Evolutionary conservation across 108 stramenopile species (phyloP).

Genomic region (Cyclotella distinguenda): DNA sequence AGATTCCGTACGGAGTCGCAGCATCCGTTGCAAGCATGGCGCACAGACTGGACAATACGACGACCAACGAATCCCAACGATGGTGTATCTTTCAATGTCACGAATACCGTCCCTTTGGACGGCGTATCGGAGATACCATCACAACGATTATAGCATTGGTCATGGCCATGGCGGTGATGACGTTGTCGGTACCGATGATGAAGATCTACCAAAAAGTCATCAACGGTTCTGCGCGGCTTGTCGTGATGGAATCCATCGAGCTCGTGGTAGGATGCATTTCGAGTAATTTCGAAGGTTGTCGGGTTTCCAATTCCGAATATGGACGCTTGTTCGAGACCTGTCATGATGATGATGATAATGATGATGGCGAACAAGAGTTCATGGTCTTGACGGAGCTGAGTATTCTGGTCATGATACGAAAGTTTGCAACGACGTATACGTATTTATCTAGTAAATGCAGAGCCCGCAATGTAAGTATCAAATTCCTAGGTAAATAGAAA

Average conservation of each 20-base stretch:
- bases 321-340: not conserved
- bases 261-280: not conserved
- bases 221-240: slow-evolving; percentile 11
- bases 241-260: not conserved
- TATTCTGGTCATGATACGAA: too few species aligned
- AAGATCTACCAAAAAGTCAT: slow-evolving; percentile 24
- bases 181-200: slow-evolving; percentile 15
- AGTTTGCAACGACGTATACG: too few species aligned
- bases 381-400: too few species aligned
- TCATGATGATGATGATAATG: not conserved
- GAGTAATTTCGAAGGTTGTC: not conserved
- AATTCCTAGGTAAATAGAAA: too few species aligned
- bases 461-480: too few species aligned
- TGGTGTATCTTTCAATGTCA: too few species aligned
- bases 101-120: too few species aligned
- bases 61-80: too few species aligned
- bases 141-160: not conserved
- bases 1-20: not conserved
- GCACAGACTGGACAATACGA: not conserved
- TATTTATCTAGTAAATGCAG: too few species aligned
- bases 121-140: not conserved
- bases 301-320: not conserved
- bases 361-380: too few species aligned
- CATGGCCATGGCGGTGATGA: not conserved
- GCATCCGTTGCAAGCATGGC: not conserved